Evolutionary conservation across 148 eudicot genomes (phyloP), one percentile per base, ranked within the genome.

Genomic region (Camellia japonica): DNA sequence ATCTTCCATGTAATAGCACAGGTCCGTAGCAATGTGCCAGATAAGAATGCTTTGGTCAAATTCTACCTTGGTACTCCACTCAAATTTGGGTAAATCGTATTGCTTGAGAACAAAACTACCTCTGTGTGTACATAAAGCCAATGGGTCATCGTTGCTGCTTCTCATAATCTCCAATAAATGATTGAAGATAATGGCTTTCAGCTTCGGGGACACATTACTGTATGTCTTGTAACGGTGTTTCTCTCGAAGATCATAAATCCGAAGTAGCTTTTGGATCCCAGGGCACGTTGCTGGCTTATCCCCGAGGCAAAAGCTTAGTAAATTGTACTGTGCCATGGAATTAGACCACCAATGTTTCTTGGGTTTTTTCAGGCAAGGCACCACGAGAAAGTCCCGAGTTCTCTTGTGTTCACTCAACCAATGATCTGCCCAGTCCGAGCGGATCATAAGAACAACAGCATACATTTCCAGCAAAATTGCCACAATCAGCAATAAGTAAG

Each of bases 11-110:
- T 84, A 69, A 60, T 84, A 82, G 73, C 92, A 89, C 2, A 89
- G 81, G 20, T 87, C 88, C 15, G 92, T 89, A 6, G 92, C 90
- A 82, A 89, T 89, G 87, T 89, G 92, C 90, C 87, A 89, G 42
- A 89, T 60, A 56, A 89, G 90, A 69, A 89, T 80, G 72, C 86
- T 85, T 73, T 84, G 87, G 69, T 89, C 90, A 66, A 87, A 87
- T 42, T 89, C 88, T 15, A 82, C 78, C 52, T 49, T 49, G 52
- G 6, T 49, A 15, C 68, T 75, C 84, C 88, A 81, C 12, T 30
- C 38, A 6, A 52, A 55, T 76, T 75, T 51, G 15, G 44, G 7
- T 60, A 4, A 68, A 15, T 5, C 3, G 6, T 23, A 12, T n/a
- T 67, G 6, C 59, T 12, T 15, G 42, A 85, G 76, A 58, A 74